Base-by-base conservation (phyloP, 495 filamentous ascomycete genomes). In the Lindgomyces ingoldianus region DNA sequence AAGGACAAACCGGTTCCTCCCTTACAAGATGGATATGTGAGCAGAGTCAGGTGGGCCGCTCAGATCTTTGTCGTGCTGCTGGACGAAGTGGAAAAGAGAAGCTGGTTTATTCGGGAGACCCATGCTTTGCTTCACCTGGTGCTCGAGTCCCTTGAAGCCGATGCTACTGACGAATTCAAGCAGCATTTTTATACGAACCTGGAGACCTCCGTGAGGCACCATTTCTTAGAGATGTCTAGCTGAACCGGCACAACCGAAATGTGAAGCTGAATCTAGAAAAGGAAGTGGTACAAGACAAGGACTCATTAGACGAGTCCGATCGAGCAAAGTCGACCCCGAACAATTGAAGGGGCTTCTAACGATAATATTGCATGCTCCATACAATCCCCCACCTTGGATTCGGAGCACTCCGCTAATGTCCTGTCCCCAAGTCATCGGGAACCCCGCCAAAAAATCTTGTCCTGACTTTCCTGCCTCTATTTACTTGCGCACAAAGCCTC, bases 51-150 rank as follows among this genome's bases (percentile, higher is more conserved):
- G 41, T 69, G 62, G 67, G 62, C 74, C 6, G 22, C 25, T 8
- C 55, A 45, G 9, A 68, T 68, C 19, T 68, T 64, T 21, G 63
- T 74, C 1, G 51, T 72, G 1, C 58, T 77, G 2, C 77, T 67
- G 57, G 76, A 78, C 51, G 70, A 65, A 2, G 45, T 36, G 22
- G 75, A 74, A 21, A 71, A 68, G 14, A 55, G 73, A 12, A 73
- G 68, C 22, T 78, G 73, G 74, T 61, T 78, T 0, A 52, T 75
- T 0, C 68, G 76, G 55, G 75, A 75, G 2, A 57, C 65, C 0
- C 73, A 66, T 52, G 71, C 72, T 1, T 46, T 78, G 3, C 68
- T 78, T 1, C 74, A 78, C 51, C 52, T 75, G 1, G 39, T 74
- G 0, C 65, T 73, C 0, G 69, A 68, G 0, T 73, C 72, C 1